Evolutionary conservation across 306 rosid genomes (phyloP).

Genomic region (Vigna angularis): DNA sequence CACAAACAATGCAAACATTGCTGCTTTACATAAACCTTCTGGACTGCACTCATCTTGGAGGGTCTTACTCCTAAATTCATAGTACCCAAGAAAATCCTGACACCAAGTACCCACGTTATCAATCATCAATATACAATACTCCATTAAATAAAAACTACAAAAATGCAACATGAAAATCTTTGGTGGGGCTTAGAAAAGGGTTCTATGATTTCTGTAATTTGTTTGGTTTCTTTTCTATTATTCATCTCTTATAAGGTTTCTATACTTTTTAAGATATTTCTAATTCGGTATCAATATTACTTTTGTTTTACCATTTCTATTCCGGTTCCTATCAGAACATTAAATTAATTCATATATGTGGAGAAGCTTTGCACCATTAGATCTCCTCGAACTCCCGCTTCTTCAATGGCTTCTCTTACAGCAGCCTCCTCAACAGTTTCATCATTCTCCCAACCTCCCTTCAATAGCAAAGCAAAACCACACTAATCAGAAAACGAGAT

Average conservation of each 20-base stretch:
- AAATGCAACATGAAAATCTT: neutral
- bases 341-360: neutral
- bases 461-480: slow-evolving; percentile 29
- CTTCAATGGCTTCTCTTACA: slow-evolving; percentile 75
- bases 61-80: slow-evolving; percentile 78
- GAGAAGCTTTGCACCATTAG: slow-evolving; percentile 54
- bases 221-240: no score
- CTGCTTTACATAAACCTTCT: slow-evolving; percentile 81
- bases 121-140: slow-evolving; percentile 2
- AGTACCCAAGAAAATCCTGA: slow-evolving; percentile 75
- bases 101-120: slow-evolving; percentile 20
- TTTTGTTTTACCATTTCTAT: no score
- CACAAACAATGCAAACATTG: slow-evolving; percentile 77
- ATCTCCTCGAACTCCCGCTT: slow-evolving; percentile 79
- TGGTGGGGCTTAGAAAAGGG: no score
- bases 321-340: neutral
- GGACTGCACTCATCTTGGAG: slow-evolving; percentile 83
- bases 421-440: slow-evolving; percentile 81
- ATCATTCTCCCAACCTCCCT: slow-evolving; percentile 90
- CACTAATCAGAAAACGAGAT: slow-evolving; percentile 37
- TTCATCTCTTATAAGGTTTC: no score
- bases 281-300: no score
- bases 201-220: no score
- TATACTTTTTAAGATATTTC: no score
- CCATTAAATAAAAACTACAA: slow-evolving; percentile 9